These are phyloP conservation scores for Blastocystis sp. DNA, from an alignment of 352 stramenopile genomes.

Conservation along the genomic window DNA sequence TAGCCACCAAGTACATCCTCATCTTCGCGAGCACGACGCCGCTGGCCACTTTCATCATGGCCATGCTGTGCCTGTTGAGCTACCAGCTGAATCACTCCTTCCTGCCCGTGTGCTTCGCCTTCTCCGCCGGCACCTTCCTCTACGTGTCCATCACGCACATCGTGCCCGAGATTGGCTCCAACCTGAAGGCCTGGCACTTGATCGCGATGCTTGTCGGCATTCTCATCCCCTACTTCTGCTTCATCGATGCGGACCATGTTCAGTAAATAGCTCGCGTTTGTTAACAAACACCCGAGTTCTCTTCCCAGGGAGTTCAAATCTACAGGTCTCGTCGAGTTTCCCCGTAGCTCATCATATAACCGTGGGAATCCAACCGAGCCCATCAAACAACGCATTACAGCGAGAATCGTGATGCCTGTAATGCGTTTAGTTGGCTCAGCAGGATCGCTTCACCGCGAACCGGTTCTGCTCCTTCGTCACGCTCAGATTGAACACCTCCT, in stretches of 20 bases:
- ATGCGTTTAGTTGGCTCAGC: slow-evolving; percentile 80
- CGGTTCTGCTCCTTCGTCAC: slow-evolving; percentile 89
- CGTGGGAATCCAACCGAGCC: not conserved
- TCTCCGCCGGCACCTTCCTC: slow-evolving; percentile 69
- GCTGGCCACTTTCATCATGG: slow-evolving; percentile 54
- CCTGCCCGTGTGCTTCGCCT: slow-evolving; percentile 53
- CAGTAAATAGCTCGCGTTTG: not conserved
- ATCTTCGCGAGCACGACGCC: slow-evolving; percentile 58
- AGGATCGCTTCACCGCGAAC: slow-evolving; percentile 85
- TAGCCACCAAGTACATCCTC: slow-evolving; percentile 43
- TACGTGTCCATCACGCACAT: slow-evolving; percentile 69
- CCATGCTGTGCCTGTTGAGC: slow-evolving; percentile 13
- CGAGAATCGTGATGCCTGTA: not conserved
- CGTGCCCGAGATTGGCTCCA: slow-evolving; percentile 67
- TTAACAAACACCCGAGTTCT: not conserved
- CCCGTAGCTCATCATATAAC: slow-evolving; percentile 52
- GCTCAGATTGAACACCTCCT: slow-evolving; percentile 88
- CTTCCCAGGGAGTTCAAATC: slow-evolving; percentile 19
- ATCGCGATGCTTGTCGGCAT: slow-evolving; percentile 60
- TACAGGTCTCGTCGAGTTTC: slow-evolving; percentile 55
- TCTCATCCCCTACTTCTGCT: slow-evolving; percentile 68
- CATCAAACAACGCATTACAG: not conserved
- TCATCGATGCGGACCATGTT: slow-evolving; percentile 52
- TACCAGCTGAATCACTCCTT: slow-evolving; percentile 2
- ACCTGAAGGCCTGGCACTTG: slow-evolving; percentile 68